Percentiles rank a stretch among this genome's conserved stretches.
These are phyloP conservation scores for Ophiostoma ips DNA, from an alignment of 2,329 filamentous ascomycete genomes.

Conservation along the genomic window DNA sequence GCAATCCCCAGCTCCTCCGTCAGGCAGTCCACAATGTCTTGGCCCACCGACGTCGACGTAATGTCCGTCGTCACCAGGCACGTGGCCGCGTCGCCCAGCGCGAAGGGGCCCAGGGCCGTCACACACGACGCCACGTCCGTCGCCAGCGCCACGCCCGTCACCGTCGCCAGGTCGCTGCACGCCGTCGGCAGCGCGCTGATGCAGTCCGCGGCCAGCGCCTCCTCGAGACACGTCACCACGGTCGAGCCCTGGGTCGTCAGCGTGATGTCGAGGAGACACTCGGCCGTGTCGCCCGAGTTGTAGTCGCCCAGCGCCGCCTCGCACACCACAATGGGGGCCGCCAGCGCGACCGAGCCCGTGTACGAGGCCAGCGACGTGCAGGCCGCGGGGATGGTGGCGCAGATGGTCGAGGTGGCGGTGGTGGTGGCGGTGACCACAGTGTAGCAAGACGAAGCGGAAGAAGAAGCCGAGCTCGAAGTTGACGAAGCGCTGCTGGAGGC, in stretches of 20 bases:
- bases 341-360: background rate
- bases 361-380: background rate
- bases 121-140: slow-evolving; percentile 4
- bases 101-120: slow-evolving; percentile 11
- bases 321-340: background rate
- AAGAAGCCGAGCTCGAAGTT: background rate
- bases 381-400: slow-evolving; percentile 6
- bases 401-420: slow-evolving; percentile 1
- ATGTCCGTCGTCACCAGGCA: slow-evolving; percentile 10
- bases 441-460: background rate
- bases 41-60: background rate
- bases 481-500: background rate
- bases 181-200: slow-evolving; percentile 4
- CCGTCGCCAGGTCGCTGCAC: slow-evolving; percentile 3
- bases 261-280: background rate
- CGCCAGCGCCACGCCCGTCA: background rate
- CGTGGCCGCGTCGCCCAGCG: background rate
- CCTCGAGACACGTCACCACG: no score
- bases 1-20: background rate
- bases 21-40: slow-evolving; percentile 9
- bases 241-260: no score
- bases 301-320: background rate
- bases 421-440: slow-evolving; percentile 3
- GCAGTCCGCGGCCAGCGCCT: slow-evolving; percentile 3
- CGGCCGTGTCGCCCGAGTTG: background rate